Base-by-base conservation (phyloP, 768 basidiomycete genomes). In the Podaxis mareebaensis region DNA sequence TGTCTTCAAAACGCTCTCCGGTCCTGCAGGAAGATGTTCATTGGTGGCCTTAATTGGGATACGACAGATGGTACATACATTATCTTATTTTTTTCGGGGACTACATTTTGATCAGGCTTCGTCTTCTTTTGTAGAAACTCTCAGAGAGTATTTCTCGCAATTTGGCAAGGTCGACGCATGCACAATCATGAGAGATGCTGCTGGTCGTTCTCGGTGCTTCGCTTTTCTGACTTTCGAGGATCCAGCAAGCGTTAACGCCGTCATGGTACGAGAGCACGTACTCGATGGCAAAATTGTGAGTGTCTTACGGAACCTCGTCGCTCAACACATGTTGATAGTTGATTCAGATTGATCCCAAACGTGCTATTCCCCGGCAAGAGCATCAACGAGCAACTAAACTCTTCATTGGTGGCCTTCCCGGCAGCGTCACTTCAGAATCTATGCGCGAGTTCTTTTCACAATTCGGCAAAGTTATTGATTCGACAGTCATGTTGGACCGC, bases 1-100 rank as follows among this genome's bases (percentile, higher is more conserved):
- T 60, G 59, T 64, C 40, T 60, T 65, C 58, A 66, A 58, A 63
- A 64, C 63, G 65, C 63, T 63, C 64, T 65, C 65, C 46, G 65
- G 58, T 70, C 79, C 74, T 79, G 76, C 83, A 98, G 97, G 78
- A 99, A 99, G 84, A 99, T 99, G 97, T 99, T 99, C 78, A 96
- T 99, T 74, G 97, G 97, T 66, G 97, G 97, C 68, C 83, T 99
- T 68, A 97, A 99, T 80, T 99, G 97, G 97, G 96, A 99, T 78
- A 99, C 97, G 71, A 96, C 94, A 75, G 97, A 99, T 84, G 96
- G 97, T 99, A 86, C 66, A 79, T 79, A 77, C 69, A 71, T 73
- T 68, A 69, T 68, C 75, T 77, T 76, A 71, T 76, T 4, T 73
- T 68, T 70, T 76, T 65, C n/a, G 73, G 59, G 69, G 63, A 68